Evolutionary conservation across 352 stramenopile species (phyloP), one percentile per base, ranked within the genome.

Genomic region (Phytophthora pisi): DNA sequence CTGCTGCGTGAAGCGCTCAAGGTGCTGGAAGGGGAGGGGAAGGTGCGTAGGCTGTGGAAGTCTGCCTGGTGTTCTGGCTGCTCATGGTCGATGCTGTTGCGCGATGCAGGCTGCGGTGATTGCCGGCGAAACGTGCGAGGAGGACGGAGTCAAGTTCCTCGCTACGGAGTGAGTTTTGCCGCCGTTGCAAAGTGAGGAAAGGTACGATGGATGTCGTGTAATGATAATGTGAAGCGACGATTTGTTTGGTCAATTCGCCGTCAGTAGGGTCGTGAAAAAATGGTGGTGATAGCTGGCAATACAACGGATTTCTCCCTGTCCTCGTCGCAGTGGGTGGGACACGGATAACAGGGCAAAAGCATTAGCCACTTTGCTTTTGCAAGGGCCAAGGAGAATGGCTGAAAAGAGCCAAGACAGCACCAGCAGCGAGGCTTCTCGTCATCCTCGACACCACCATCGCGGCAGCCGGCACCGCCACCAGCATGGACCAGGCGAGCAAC

Each of bases 61-160:
- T 2, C 11, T 53, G 28, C 11, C 13, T 55, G 26, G 49, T 13
- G 18, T 36, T n/a, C 40, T 46, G 13, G 8, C 4, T 13, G 18
- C 16, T 70, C 18, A 51, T 59, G 15, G 11, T 26, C 51, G 40
- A 3, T 52, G 40, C 23, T 59, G 45, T 16, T 40, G 7, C 2
- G 18, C 30, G 6, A 6, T 57, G 9, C 42, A 92, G 84, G 88
- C 84, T 11, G 84, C 81, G 18, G 85, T 95, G 38, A 93, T 95
- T 61, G 79, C 84, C 7, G 88, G 88, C 20, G 81, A 89, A 68
- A 95, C 88, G 30, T 89, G 84, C 34, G 85, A 95, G 66, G 86
- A 95, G 68, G 84, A 93, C 70, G 88, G 88, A 46, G 88, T 95
- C 72, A 95, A 95, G 69, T 95, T 95, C 61, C 70, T 95, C 42